A percentile compares a stretch with the other conserved stretches of the same genome.
Evolutionary conservation across 257 asterid genomes (phyloP).

Genomic region (Echium plantagineum): DNA sequence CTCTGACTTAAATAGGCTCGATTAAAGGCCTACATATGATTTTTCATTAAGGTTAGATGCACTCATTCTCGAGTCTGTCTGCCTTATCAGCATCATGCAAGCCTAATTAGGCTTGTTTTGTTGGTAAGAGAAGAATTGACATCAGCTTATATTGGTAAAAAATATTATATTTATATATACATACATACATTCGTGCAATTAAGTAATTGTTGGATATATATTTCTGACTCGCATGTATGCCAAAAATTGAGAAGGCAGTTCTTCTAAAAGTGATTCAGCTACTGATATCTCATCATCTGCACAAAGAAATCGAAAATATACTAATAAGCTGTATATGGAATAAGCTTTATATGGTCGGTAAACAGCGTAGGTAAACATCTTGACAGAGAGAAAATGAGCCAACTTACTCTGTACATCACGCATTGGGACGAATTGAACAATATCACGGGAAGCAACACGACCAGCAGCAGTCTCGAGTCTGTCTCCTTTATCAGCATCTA

Average conservation of each 20-base stretch:
- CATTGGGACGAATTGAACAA: constrained; percentile 91
- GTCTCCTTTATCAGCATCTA: constrained; percentile 82
- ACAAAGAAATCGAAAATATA: constrained; percentile 9
- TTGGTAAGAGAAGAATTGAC: too few species aligned
- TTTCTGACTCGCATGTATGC: constrained; percentile 65
- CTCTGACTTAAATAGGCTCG: too few species aligned
- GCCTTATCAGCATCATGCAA: too few species aligned
- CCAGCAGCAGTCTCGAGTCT: constrained; percentile 83
- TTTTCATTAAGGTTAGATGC: too few species aligned
- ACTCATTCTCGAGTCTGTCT: too few species aligned
- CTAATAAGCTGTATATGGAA: not conserved
- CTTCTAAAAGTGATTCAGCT: constrained; percentile 86
- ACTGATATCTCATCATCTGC: constrained; percentile 73
- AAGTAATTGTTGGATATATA: constrained; percentile 38
- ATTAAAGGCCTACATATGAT: too few species aligned
- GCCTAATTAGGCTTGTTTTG: too few species aligned
- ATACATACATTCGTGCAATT: constrained; percentile 12
- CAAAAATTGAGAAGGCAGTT: constrained; percentile 85
- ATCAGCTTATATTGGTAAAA: too few species aligned
- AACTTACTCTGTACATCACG: constrained; percentile 79
- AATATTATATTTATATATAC: constrained; percentile 33
- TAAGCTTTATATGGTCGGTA: not conserved
- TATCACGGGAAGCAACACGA: constrained; percentile 88
- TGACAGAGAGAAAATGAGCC: not conserved
- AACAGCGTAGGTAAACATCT: not conserved